Percentiles rank a stretch among this genome's conserved stretches.
Evolutionary conservation across 768 basidiomycete genomes (phyloP).

Genomic region (Daedalea quercina): DNA sequence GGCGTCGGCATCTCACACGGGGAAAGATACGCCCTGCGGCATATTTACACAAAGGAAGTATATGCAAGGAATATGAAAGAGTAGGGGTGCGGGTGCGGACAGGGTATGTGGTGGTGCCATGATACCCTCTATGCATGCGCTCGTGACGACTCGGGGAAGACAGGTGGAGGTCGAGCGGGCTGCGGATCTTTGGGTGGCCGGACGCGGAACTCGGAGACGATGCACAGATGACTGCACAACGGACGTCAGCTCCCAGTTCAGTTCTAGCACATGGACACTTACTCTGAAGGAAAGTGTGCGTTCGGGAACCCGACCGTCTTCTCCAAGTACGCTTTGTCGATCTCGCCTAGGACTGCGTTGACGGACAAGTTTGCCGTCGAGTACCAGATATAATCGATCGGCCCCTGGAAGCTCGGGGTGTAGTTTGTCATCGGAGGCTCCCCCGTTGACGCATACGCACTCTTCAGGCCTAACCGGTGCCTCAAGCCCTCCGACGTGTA

Average conservation of each 20-base stretch:
- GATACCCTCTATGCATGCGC: conserved; percentile 18
- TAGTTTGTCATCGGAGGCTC: conserved; percentile 81
- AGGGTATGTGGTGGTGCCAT: conserved; percentile 4
- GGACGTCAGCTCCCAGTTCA: conserved; percentile 5
- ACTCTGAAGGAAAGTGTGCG: conserved; percentile 96
- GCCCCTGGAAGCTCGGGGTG: conserved; percentile 80
- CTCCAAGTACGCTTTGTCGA: conserved; percentile 78
- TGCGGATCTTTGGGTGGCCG: conserved; percentile 55
- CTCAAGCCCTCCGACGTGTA: conserved; percentile 87
- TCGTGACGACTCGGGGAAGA: conserved; percentile 34
- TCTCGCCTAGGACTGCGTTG: conserved; percentile 81
- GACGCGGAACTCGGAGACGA: conserved; percentile 72
- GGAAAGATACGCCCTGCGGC: conserved; percentile 4
- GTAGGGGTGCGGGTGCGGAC: conserved; percentile 8
- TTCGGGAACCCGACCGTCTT: conserved; percentile 97
- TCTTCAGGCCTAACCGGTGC: conserved; percentile 79
- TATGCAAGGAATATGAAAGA: background rate
- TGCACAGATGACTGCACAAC: conserved; percentile 56
- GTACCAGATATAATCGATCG: conserved; percentile 95
- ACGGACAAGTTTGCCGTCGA: conserved; percentile 64
- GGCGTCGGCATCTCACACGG: conserved; percentile 3
- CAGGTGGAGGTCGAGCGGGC: conserved; percentile 29
- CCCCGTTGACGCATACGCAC: conserved; percentile 62
- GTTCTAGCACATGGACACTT: conserved; percentile 30
- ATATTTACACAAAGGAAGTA: conserved; percentile 19